Percentiles rank a stretch among this genome's conserved stretches.
Conservation (phyloP, 768 basidiomycete genomes). For the Tulasnella sp. region DNA sequence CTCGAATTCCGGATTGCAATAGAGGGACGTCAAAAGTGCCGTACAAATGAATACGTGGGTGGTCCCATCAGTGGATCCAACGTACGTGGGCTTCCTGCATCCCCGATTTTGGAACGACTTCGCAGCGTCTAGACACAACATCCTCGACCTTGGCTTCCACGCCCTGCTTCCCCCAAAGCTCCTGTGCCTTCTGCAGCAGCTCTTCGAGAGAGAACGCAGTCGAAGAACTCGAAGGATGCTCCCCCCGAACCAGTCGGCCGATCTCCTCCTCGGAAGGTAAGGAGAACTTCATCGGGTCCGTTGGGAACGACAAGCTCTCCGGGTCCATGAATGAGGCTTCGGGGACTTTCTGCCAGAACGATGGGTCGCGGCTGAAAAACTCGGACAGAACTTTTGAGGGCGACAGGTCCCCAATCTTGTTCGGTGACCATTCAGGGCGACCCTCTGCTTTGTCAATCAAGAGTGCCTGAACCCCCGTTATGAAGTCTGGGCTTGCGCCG, state of each 20-base stretch:
- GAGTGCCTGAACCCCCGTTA: constrained; percentile 70
- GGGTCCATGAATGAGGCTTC: constrained; percentile 43
- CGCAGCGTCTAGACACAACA: constrained; percentile 65
- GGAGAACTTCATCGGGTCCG: constrained; percentile 44
- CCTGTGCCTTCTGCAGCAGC: constrained; percentile 48
- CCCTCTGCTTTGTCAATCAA: constrained; percentile 48
- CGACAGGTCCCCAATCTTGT: constrained; percentile 56
- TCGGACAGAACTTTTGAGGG: constrained; percentile 49
- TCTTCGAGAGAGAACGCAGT: constrained; percentile 61
- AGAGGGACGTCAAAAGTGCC: background rate
- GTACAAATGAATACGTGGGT: background rate
- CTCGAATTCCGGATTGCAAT: background rate
- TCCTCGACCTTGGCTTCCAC: constrained; percentile 74
- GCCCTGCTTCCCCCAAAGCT: constrained; percentile 45
- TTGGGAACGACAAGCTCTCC: constrained; percentile 25
- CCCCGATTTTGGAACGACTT: constrained; percentile 50
- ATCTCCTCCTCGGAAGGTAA: constrained; percentile 80
- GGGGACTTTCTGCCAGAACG: constrained; percentile 47
- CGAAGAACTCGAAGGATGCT: constrained; percentile 56
- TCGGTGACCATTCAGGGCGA: constrained; percentile 69
- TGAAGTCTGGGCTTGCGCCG: constrained; percentile 77
- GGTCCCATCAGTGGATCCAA: constrained; percentile 18
- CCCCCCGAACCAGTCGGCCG: constrained; percentile 58
- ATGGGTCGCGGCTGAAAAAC: constrained; percentile 63
- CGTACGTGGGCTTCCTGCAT: constrained; percentile 34